Base-by-base conservation (phyloP, 176 grass and related monocot genomes). In the Triticum aestivum region DNA sequence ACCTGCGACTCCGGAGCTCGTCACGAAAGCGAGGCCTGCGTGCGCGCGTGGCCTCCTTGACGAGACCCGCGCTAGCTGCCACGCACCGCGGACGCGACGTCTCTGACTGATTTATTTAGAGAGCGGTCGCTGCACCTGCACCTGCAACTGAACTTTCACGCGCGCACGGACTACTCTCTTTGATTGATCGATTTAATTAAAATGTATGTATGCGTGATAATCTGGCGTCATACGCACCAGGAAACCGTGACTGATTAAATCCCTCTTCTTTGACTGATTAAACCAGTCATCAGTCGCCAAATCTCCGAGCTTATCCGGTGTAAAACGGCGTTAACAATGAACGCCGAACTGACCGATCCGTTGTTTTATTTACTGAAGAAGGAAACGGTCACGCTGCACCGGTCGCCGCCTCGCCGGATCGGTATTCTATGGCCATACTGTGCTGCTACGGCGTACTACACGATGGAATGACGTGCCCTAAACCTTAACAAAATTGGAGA, bases 221-320 rank as follows among this genome's bases (percentile, higher is more conserved):
- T 8, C 32, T 4, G 5, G 0, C 5, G 9, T 30, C 5, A 66
- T 9, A 26, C 63, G 26, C 26, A 4, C 27, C 63, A 65, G 63
- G 11, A 30, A 65, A 30, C 63, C 63, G 11, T 65, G 52, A 63
- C 10, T 26, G 65, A 69, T 66, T 18, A 56, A 6, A 56, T 8
- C 5, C 4, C 12, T 6, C 18, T 18, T 56, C 2, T 56, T 8
- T 56, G 52, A 56, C 52, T 17, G 17, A 20, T 20, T 56, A 56
- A 56, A 56, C 5, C 6, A 56, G 4, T 56, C 17, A 56, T 7
- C 17, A 56, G 52, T 56, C 52, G 52, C 52, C 17, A 20, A 56
- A 56, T 7, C 15, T 56, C 12, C 45, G 61, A 69, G 63, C 51
- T 78, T 86, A 78, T 86, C 88, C 27, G 5, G 64, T 89, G 70